A percentile compares a stretch with the other conserved stretches of the same genome.
Evolutionary conservation across 345 rosid species (phyloP).

Genomic region (Theobroma cacao): DNA sequence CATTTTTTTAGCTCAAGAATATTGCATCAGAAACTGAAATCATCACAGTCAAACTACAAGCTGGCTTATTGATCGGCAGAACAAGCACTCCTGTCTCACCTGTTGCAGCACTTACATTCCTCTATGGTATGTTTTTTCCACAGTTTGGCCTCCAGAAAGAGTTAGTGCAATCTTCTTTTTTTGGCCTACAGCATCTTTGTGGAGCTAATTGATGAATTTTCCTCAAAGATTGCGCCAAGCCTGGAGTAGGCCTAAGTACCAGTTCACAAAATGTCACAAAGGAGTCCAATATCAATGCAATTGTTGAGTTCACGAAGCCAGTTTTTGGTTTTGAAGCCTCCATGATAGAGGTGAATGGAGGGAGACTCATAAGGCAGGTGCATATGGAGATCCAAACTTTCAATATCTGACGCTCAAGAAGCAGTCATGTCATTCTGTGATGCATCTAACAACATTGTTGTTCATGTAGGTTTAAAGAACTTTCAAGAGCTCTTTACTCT

Average conservation of each 20-base stretch:
- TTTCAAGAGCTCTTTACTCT: constrained; percentile 50
- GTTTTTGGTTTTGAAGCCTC: constrained; percentile 49
- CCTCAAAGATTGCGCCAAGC: constrained; percentile 36
- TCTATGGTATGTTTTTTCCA: constrained; percentile 36
- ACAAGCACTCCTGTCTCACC: constrained; percentile 43
- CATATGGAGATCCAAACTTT: constrained; percentile 12
- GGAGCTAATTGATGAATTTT: constrained; percentile 17
- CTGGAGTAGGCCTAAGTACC: constrained; percentile 41
- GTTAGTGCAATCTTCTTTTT: neutral
- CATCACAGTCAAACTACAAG: constrained; percentile 37
- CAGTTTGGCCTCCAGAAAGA: neutral
- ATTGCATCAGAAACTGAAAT: constrained; percentile 31
- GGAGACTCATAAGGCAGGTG: constrained; percentile 61
- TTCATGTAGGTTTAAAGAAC: constrained; percentile 38
- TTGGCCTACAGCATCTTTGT: neutral
- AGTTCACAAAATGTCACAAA: constrained; percentile 36
- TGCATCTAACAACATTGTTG: constrained; percentile 5
- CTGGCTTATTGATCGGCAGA: constrained; percentile 33
- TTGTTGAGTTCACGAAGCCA: constrained; percentile 54
- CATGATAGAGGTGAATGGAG: constrained; percentile 42
- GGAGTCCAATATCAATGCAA: constrained; percentile 34
- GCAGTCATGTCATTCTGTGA: constrained; percentile 3
- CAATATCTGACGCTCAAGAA: neutral
- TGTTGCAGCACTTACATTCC: constrained; percentile 34
- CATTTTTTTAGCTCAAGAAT: constrained; percentile 39